Base-by-base conservation (phyloP, 2,329 filamentous ascomycete genomes). In the Diaporthe destruens region DNA sequence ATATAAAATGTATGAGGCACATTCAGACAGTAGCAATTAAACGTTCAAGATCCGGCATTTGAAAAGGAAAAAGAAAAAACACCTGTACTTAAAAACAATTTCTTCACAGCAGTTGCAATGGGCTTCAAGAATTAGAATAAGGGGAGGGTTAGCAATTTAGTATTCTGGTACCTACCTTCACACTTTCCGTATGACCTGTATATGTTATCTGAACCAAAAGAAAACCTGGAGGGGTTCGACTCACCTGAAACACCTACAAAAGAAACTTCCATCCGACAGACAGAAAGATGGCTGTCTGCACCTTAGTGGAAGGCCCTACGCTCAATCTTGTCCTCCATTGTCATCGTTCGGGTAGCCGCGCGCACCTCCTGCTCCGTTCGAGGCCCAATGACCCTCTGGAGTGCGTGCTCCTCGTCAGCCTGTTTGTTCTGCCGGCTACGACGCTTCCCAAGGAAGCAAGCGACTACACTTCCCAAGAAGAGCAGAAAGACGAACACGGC, bases 331-430 rank as follows among this genome's bases (percentile, higher is more conserved):
- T 18, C 14, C 3, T 32, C 8, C 25, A 54, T 54, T 0, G 51
- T 54, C 1, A 9, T 16, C 5, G 5, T 18, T 2, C 51, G 23
- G 0, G 18, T 7, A 0, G 25, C 25, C 1, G 25, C 51, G 2
- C 6, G 25, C 3, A 23, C 12, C 49, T 53, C 11, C n/a, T 53
- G 23, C 3, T 16, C 16, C 6, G 23, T 54, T 12, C 9, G 6
- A 0, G 51, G 51, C 12, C 29, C 12, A 2, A 54, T 32, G 0
- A 16, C 51, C 12, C 39, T 18, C 16, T 18, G 39, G 14, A 54
- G 25, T 7, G 25, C 25, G 51, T 54, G 51, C 25, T 32, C 25
- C 7, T 32, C 5, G 25, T 54, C 51, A 2, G 7, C 25, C 6
- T 32, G 25, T 2, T 20, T 29, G 16, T 9, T 14, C 23, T 29